Conservation (phyloP, 768 basidiomycete species). For the Mycena epipterygia region DNA sequence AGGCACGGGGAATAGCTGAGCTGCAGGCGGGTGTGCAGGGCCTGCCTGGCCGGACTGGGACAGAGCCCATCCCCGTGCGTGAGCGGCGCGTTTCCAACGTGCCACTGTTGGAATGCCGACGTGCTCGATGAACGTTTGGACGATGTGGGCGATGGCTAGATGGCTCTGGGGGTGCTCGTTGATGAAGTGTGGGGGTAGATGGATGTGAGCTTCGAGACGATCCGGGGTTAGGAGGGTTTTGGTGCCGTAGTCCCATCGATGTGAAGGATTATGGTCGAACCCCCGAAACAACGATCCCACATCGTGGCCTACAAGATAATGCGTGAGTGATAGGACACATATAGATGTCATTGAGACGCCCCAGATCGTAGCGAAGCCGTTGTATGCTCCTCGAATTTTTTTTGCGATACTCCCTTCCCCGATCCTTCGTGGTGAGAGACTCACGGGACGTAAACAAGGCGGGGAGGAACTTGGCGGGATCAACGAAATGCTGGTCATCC, state of each 20-base stretch:
- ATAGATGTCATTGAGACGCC: background rate
- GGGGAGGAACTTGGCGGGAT: background rate
- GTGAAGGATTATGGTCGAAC: slow-evolving; percentile 5
- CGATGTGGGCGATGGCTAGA: slow-evolving; percentile 12
- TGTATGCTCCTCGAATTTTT: background rate
- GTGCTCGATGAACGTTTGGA: slow-evolving; percentile 17
- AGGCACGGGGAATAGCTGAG: background rate
- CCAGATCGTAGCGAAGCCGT: background rate
- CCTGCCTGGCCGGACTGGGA: background rate
- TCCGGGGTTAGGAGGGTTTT: background rate
- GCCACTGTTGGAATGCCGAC: slow-evolving; percentile 16
- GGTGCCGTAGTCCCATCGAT: slow-evolving; percentile 2
- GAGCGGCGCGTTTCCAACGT: background rate
- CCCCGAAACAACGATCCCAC: background rate
- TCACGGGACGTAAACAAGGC: background rate
- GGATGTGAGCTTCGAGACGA: background rate
- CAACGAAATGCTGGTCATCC: background rate
- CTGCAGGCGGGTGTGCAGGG: background rate
- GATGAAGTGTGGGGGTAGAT: background rate
- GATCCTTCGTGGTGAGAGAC: background rate
- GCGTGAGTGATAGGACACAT: no score
- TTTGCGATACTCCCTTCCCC: background rate
- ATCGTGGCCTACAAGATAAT: background rate
- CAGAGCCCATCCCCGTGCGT: background rate
- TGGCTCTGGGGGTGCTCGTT: background rate